phyloP scores from a whole-genome alignment of 345 rosid genomes.

The Chamaenerion angustifolium region DNA sequence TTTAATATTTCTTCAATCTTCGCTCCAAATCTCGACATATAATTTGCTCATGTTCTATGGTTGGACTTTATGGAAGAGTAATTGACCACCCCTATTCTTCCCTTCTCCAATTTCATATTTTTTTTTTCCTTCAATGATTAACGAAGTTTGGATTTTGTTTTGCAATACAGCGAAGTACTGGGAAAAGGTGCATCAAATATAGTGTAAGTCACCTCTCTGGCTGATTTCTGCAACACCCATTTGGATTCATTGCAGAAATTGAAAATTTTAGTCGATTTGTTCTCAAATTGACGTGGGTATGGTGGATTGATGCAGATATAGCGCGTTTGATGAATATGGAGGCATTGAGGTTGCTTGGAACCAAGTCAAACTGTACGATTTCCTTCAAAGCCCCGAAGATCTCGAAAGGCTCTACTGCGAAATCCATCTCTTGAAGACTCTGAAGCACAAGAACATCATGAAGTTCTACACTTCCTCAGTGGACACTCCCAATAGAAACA shows the following conservation, averaged over 20 bases:
- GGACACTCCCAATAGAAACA: conserved; percentile 62
- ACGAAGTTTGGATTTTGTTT: no score
- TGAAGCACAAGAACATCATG: conserved; percentile 84
- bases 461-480: conserved; percentile 88
- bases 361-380: no score
- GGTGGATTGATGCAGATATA: no score
- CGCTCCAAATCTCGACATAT: no score
- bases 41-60: no score
- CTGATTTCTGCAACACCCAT: conserved; percentile 11
- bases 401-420: no score
- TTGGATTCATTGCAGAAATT: conserved; percentile 12
- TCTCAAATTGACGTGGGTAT: conserved; percentile 7
- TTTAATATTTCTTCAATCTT: no score
- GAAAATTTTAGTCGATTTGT: conserved; percentile 13
- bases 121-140: conserved; percentile 3
- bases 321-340: no score
- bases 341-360: no score
- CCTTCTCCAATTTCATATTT: neutral
- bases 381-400: no score
- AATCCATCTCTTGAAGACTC: no score
- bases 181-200: conserved; percentile 98
- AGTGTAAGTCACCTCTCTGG: conserved; percentile 42
- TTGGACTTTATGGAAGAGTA: conserved; percentile 97
- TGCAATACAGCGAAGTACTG: conserved; percentile 79
- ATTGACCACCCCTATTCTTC: neutral